Conservation (phyloP, 2,329 filamentous ascomycete species). For the Fusarium sp. region DNA sequence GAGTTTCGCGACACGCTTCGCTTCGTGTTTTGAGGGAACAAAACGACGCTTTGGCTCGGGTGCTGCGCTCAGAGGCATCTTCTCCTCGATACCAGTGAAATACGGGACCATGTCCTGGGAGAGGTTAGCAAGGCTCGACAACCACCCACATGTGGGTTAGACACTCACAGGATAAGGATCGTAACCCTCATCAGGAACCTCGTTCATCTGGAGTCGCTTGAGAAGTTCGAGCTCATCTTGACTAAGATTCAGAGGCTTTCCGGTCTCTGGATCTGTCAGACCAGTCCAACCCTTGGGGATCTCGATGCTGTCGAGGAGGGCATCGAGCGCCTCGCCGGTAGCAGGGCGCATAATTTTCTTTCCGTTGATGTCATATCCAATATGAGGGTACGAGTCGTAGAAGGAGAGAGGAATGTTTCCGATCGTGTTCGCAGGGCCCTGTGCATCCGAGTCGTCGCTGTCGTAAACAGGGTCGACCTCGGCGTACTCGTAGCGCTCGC, state of each 20-base stretch:
- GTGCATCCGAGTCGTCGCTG: conserved; percentile 89
- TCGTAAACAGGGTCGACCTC: conserved; percentile 96
- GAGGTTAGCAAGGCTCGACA: conserved; percentile 18
- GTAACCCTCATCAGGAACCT: conserved; percentile 85
- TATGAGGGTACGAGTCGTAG: conserved; percentile 97
- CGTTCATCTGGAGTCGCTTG: conserved; percentile 86
- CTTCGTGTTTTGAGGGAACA: conserved; percentile 94
- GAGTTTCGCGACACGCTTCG: conserved; percentile 95
- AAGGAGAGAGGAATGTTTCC: conserved; percentile 93
- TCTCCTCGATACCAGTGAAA: conserved; percentile 88
- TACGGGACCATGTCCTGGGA: conserved; percentile 83
- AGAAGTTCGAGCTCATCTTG: conserved; percentile 89
- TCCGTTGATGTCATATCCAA: conserved; percentile 98
- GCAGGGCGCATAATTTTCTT: conserved; percentile 97
- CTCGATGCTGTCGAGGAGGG: conserved; percentile 93
- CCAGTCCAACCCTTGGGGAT: conserved; percentile 97
- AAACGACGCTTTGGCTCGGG: conserved; percentile 97
- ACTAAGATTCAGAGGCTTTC: conserved; percentile 87
- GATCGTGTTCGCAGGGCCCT: conserved; percentile 85
- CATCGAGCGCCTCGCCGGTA: conserved; percentile 90
- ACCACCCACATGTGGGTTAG: not conserved
- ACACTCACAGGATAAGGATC: conserved; percentile 82
- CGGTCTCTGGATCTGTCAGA: conserved; percentile 90
- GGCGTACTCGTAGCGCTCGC: conserved; percentile 87
- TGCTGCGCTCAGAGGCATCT: conserved; percentile 92